A percentile compares a stretch with the other conserved stretches of the same genome.
These are phyloP conservation scores for Pyrenophora teres DNA, from an alignment of 2,329 filamentous ascomycete genomes.

Conservation along the genomic window DNA sequence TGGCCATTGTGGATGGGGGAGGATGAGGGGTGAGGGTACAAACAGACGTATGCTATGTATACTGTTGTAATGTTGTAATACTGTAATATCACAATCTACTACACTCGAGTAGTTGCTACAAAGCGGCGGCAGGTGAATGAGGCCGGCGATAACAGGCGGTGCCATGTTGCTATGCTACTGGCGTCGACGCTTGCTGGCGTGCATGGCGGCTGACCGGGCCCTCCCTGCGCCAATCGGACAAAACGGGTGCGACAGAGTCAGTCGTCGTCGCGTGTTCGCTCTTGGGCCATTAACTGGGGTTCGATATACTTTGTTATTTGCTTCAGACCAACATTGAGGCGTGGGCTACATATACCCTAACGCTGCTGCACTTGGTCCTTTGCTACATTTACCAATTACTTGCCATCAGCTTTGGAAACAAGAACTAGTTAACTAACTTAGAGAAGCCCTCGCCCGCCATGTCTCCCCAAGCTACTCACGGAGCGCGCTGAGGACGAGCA, in stretches of 20 bases:
- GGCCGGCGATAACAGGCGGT: slow-evolving; percentile 1
- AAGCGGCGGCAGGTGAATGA: slow-evolving; percentile 20
- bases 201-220: slow-evolving; percentile 2
- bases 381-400: too few species aligned
- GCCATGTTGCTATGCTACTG: slow-evolving; percentile 6
- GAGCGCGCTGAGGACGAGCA: too few species aligned
- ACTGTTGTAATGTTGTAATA: too few species aligned
- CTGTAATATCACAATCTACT: too few species aligned
- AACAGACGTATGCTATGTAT: too few species aligned
- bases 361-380: too few species aligned
- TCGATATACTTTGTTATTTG: slow-evolving; percentile 8
- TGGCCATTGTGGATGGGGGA: slow-evolving; percentile 30
- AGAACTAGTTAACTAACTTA: too few species aligned
- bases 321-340: not conserved
- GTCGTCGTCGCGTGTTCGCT: not conserved
- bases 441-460: too few species aligned
- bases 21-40: not conserved
- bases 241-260: slow-evolving; percentile 2
- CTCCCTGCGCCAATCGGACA: slow-evolving; percentile 14
- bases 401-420: too few species aligned
- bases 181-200: not conserved
- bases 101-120: too few species aligned
- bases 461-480: too few species aligned
- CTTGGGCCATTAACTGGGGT: not conserved
- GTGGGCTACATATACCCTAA: not conserved